A percentile compares a stretch with the other conserved stretches of the same genome.
Conservation (phyloP, 176 grass and related monocot species). For the Rhynchospora pubera region DNA sequence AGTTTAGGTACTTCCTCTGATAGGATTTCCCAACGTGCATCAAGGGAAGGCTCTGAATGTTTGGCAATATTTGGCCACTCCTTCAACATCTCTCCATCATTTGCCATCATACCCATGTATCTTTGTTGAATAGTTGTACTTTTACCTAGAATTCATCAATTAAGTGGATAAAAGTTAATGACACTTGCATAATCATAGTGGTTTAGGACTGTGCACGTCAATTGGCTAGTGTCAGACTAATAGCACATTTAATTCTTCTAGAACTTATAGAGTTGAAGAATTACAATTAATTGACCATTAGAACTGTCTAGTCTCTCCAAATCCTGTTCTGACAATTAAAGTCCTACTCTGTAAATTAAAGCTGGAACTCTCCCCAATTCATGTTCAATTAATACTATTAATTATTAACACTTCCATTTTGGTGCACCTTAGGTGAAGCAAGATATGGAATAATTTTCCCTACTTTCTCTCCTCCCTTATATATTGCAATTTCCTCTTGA, state of each 20-base stretch:
- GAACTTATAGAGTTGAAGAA: background rate
- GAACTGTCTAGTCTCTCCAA: no score
- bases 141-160: constrained; percentile 15
- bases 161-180: background rate
- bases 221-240: background rate
- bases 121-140: constrained; percentile 29
- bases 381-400: no score
- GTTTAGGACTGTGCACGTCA: background rate
- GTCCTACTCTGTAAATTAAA: no score
- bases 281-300: background rate
- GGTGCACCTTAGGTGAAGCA: no score
- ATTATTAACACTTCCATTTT: no score
- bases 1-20: constrained; percentile 18
- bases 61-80: constrained; percentile 8
- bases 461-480: no score
- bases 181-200: background rate
- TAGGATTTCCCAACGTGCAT: constrained; percentile 9
- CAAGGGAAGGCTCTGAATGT: constrained; percentile 23
- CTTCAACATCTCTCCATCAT: constrained; percentile 22
- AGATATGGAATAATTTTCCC: no score
- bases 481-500: no score
- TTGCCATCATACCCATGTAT: constrained; percentile 6
- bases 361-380: no score
- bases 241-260: background rate
- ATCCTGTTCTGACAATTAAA: no score